phyloP scores from a whole-genome alignment of 139 green algal species.

The Astrephomene gubernaculifera region DNA sequence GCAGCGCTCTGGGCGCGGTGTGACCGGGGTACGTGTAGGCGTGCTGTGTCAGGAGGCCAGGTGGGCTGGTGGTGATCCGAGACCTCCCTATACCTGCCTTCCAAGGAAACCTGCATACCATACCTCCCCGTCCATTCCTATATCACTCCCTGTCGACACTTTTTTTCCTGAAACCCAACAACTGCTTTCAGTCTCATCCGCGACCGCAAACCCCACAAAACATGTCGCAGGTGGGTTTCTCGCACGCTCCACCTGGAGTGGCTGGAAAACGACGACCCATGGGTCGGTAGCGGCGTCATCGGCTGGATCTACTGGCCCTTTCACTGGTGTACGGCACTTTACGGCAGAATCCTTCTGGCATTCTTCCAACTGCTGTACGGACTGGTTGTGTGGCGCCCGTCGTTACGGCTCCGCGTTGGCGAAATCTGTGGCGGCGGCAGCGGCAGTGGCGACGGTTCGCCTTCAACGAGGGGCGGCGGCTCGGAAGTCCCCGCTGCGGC shows the following conservation, averaged over 20 bases:
- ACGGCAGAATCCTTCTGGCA: conserved; percentile 17
- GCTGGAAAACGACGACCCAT: conserved; percentile 7
- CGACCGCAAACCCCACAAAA: too few species aligned
- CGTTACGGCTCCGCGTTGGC: too few species aligned
- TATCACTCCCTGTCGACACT: not conserved
- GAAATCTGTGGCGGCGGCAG: too few species aligned
- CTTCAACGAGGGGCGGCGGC: too few species aligned
- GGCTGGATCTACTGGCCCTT: conserved; percentile 18
- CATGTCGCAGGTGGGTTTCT: conserved; percentile 19
- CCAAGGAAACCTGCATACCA: not conserved
- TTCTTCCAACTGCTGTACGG: conserved; percentile 37
- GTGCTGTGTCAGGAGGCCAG: too few species aligned
- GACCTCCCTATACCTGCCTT: not conserved
- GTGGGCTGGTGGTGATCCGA: not conserved
- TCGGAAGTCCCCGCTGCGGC: too few species aligned
- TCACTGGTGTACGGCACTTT: conserved; percentile 34
- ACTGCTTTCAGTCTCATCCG: too few species aligned
- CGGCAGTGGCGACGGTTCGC: too few species aligned
- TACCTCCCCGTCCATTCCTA: not conserved
- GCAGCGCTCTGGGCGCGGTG: too few species aligned
- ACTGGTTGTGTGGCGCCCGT: conserved; percentile 35
- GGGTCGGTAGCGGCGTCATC: not conserved
- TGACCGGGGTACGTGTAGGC: too few species aligned
- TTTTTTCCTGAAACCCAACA: too few species aligned
- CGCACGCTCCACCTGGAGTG: conserved; percentile 33